Conservation (phyloP, 495 filamentous ascomycete genomes). For the Mytilinidion resinicola region DNA sequence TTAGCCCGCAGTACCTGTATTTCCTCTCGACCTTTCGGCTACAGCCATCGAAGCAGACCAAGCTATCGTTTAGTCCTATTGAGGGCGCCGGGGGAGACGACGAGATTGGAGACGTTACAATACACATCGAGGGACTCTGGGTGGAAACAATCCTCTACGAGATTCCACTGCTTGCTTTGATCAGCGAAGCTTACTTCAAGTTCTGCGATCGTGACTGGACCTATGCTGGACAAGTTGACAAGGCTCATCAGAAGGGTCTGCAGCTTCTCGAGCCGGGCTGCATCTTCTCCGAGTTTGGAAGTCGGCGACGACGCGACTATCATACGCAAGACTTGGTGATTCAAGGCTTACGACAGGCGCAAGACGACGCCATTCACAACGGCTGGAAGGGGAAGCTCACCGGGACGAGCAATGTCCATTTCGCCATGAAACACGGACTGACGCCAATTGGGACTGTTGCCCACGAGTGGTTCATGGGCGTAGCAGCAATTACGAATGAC, state of each 20-base stretch:
- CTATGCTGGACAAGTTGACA: slow-evolving; percentile 75
- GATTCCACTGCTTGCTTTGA: slow-evolving; percentile 84
- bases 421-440: slow-evolving; percentile 84
- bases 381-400: slow-evolving; percentile 65
- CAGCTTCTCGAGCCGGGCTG: slow-evolving; percentile 74
- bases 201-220: slow-evolving; percentile 89
- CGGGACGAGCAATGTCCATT: slow-evolving; percentile 94
- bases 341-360: slow-evolving; percentile 68
- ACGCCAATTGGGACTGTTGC: slow-evolving; percentile 87
- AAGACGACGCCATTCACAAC: slow-evolving; percentile 47
- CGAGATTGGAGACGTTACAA: slow-evolving; percentile 66
- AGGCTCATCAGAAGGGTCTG: slow-evolving; percentile 70
- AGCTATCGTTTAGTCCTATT: slow-evolving; percentile 59
- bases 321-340: slow-evolving; percentile 92
- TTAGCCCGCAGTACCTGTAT: slow-evolving; percentile 66
- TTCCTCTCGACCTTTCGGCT: slow-evolving; percentile 78
- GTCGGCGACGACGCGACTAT: slow-evolving; percentile 80
- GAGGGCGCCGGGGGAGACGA: slow-evolving; percentile 59
- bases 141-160: slow-evolving; percentile 96
- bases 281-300: slow-evolving; percentile 89
- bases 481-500: slow-evolving; percentile 82
- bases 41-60: slow-evolving; percentile 70
- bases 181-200: slow-evolving; percentile 94
- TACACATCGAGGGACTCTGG: slow-evolving; percentile 76
- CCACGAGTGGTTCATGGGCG: slow-evolving; percentile 99